Evolutionary conservation across 768 basidiomycete genomes (phyloP).

Genomic region (Pulveroboletus sp.): DNA sequence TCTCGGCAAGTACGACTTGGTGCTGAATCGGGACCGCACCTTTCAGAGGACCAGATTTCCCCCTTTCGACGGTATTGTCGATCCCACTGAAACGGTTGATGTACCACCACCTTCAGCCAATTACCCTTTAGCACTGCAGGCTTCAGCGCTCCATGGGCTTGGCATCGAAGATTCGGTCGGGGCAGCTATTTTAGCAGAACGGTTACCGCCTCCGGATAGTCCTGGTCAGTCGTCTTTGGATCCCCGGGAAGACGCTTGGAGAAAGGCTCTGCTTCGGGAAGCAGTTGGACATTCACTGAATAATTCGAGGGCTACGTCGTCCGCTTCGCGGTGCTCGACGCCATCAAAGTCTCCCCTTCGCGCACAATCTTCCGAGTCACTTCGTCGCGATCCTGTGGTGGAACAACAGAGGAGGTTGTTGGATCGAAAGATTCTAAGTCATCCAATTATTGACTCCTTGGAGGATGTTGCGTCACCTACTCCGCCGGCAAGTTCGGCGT

Average conservation of each 20-base stretch:
- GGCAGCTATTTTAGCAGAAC: slow-evolving; percentile 72
- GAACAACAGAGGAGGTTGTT: slow-evolving; percentile 28
- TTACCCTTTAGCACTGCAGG: slow-evolving; percentile 73
- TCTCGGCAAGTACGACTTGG: slow-evolving; percentile 52
- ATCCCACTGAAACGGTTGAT: slow-evolving; percentile 84
- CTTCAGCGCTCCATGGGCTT: slow-evolving; percentile 69
- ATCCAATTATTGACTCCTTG: slow-evolving; percentile 35
- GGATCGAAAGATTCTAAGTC: slow-evolving; percentile 45
- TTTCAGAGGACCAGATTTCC: slow-evolving; percentile 38
- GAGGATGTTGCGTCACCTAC: slow-evolving; percentile 31
- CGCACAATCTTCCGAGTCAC: slow-evolving; percentile 22
- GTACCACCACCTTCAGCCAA: slow-evolving; percentile 65
- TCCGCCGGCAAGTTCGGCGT: slow-evolving; percentile 3
- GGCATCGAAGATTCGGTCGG: slow-evolving; percentile 74
- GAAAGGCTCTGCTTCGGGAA: slow-evolving; percentile 70
- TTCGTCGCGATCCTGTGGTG: slow-evolving; percentile 12
- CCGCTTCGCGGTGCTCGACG: slow-evolving; percentile 35
- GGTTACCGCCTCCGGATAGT: slow-evolving; percentile 61
- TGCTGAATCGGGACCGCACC: slow-evolving; percentile 42
- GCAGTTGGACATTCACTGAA: slow-evolving; percentile 77
- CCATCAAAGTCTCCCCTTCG: slow-evolving; percentile 30
- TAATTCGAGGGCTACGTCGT: slow-evolving; percentile 47
- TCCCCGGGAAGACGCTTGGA: slow-evolving; percentile 65
- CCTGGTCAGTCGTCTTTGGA: slow-evolving; percentile 58
- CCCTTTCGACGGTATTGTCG: slow-evolving; percentile 60